phyloP scores from a whole-genome alignment of 441 rosid species.

The Jatropha multifida region DNA sequence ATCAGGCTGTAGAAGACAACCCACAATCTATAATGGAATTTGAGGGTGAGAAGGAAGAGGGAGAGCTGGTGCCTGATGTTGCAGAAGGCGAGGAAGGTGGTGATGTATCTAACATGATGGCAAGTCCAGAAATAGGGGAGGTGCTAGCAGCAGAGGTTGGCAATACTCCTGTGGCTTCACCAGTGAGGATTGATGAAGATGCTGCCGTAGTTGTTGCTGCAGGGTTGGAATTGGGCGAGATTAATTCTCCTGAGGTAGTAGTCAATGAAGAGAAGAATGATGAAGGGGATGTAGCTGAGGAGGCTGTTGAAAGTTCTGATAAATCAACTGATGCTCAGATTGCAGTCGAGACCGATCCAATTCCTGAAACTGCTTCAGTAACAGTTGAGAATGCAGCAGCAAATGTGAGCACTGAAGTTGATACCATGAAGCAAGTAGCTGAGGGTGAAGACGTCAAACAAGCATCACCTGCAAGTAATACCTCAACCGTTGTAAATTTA shows the following conservation, averaged over 20 bases:
- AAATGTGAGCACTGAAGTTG: slow-evolving; percentile 31
- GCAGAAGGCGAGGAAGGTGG: slow-evolving; percentile 58
- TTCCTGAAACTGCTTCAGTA: slow-evolving; percentile 32
- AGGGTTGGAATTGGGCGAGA: slow-evolving; percentile 45
- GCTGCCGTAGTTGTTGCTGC: slow-evolving; percentile 31
- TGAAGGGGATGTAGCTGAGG: slow-evolving; percentile 60
- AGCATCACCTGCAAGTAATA: slow-evolving; percentile 40
- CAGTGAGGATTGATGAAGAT: slow-evolving; percentile 57
- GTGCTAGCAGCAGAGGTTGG: slow-evolving; percentile 41
- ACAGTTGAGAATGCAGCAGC: slow-evolving; percentile 15
- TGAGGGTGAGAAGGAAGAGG: slow-evolving; percentile 87
- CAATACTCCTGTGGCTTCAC: slow-evolving; percentile 60
- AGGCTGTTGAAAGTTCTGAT: slow-evolving; percentile 53
- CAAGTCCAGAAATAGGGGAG: slow-evolving; percentile 61
- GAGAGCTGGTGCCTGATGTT: slow-evolving; percentile 62
- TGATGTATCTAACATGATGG: slow-evolving; percentile 39
- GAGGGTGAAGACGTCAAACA: slow-evolving; percentile 58
- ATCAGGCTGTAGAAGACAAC: slow-evolving; percentile 49
- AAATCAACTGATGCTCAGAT: slow-evolving; percentile 50
- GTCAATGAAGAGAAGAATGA: slow-evolving; percentile 64
- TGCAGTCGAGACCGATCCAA: slow-evolving; percentile 41
- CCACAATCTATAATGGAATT: slow-evolving; percentile 43
- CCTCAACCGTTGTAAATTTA: slow-evolving; percentile 54
- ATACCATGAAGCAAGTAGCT: slow-evolving; percentile 30
- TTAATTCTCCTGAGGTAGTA: slow-evolving; percentile 43